Percentiles rank a stretch among this genome's conserved stretches.
Conservation (phyloP, 2,329 filamentous ascomycete species). For the Coniochaeta ligniaria region DNA sequence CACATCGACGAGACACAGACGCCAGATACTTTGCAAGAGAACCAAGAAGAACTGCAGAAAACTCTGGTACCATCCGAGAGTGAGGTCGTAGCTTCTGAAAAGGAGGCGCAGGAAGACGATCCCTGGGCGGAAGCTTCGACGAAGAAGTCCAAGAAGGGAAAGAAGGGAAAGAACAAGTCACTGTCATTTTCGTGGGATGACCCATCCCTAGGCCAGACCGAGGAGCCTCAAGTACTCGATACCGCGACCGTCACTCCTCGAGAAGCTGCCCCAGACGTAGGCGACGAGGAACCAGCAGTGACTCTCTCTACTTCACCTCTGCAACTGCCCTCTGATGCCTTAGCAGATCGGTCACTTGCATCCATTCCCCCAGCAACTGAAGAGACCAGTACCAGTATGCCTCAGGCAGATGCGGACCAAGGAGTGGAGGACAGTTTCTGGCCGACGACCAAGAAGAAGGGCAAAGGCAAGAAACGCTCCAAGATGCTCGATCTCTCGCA, state of each 20-base stretch:
- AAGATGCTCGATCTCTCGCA: not conserved
- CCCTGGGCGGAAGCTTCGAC: not conserved
- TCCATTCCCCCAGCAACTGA: not conserved
- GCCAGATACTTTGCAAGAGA: not conserved
- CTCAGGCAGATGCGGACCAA: not conserved
- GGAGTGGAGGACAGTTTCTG: not conserved
- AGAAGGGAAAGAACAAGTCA: slow-evolving; percentile 24
- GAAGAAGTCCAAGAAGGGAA: slow-evolving; percentile 15
- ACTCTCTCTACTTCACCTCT: not conserved
- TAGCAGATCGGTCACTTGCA: not conserved
- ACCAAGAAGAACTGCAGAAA: not conserved
- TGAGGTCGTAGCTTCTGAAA: not conserved
- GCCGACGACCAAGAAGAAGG: slow-evolving; percentile 23
- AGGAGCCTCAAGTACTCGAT: not conserved
- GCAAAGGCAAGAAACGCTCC: slow-evolving; percentile 8
- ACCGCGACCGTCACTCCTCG: not conserved
- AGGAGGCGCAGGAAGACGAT: not conserved
- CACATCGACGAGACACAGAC: not conserved
- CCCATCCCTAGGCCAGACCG: not conserved
- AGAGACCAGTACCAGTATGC: not conserved
- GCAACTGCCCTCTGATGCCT: not conserved
- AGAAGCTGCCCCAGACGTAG: not conserved
- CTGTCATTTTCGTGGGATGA: not conserved
- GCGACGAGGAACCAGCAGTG: not conserved
- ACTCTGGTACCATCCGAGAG: not conserved